These are phyloP conservation scores for Sisymbrium altissimum DNA, from an alignment of 345 rosid genomes.

Conservation along the genomic window DNA sequence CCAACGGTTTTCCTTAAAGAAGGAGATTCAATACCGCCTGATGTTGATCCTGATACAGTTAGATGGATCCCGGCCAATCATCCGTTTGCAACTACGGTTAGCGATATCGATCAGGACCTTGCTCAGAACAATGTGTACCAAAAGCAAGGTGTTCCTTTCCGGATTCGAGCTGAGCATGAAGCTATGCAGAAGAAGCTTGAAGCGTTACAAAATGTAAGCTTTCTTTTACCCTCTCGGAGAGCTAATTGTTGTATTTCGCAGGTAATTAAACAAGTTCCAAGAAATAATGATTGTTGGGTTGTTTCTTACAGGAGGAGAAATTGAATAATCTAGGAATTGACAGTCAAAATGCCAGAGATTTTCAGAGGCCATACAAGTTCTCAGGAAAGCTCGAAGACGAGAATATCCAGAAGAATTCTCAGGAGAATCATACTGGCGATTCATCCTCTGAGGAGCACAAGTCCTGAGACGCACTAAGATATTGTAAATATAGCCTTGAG, in stretches of 20 bases:
- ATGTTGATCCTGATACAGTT: constrained; percentile 85
- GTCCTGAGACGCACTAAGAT: constrained; percentile 28
- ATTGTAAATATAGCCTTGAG: constrained; percentile 22
- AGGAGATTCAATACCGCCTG: constrained; percentile 82
- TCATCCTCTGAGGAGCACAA: constrained; percentile 56
- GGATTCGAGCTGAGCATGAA: constrained; percentile 91
- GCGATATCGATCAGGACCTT: constrained; percentile 82
- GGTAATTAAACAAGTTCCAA: neutral
- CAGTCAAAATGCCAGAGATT: constrained; percentile 60
- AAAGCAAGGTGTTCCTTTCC: constrained; percentile 89
- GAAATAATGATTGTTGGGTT: neutral
- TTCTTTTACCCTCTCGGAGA: neutral
- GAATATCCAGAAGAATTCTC: constrained; percentile 28
- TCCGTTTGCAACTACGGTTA: constrained; percentile 89
- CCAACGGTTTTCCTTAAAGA: constrained; percentile 87
- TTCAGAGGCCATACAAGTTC: constrained; percentile 68
- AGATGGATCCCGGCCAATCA: constrained; percentile 99
- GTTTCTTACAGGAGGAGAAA: constrained; percentile 70
- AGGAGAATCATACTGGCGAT: constrained; percentile 39
- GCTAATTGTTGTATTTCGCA: neutral
- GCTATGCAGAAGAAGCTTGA: constrained; percentile 84
- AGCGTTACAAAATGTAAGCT: constrained; percentile 67
- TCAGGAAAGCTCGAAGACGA: constrained; percentile 42
- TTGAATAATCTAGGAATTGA: constrained; percentile 67
- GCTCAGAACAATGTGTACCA: constrained; percentile 91